Conservation (phyloP, 2,329 filamentous ascomycete genomes). For the Bretziella fagacearum region DNA sequence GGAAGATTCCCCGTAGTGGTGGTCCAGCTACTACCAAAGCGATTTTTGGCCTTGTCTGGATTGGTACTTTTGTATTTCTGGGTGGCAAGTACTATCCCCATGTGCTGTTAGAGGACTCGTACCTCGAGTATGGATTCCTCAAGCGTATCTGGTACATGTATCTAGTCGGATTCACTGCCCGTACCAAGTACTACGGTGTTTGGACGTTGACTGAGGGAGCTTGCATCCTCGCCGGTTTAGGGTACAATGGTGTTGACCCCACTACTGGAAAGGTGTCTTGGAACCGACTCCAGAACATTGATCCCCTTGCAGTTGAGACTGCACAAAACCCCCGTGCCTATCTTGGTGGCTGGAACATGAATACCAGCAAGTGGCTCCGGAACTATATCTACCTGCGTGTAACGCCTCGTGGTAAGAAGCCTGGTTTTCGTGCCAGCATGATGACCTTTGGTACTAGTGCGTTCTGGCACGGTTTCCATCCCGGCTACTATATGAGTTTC, state of each 20-base stretch:
- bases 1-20: slow-evolving; percentile 80
- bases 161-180: slow-evolving; percentile 63
- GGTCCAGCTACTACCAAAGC: slow-evolving; percentile 70
- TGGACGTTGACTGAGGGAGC: slow-evolving; percentile 88
- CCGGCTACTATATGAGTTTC: slow-evolving; percentile 87
- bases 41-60: slow-evolving; percentile 57
- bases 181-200: slow-evolving; percentile 92
- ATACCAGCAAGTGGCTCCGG: slow-evolving; percentile 90
- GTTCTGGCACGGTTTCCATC: slow-evolving; percentile 96
- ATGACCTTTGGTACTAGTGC: slow-evolving; percentile 90
- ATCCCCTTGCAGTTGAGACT: slow-evolving; percentile 67
- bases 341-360: slow-evolving; percentile 92
- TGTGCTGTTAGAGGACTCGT: slow-evolving; percentile 48
- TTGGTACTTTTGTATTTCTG: slow-evolving; percentile 59
- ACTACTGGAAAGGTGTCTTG: slow-evolving; percentile 73
- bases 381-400: slow-evolving; percentile 94
- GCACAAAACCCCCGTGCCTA: slow-evolving; percentile 91
- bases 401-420: slow-evolving; percentile 88
- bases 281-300: slow-evolving; percentile 77
- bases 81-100: slow-evolving; percentile 47
- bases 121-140: slow-evolving; percentile 48
- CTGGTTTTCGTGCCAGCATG: slow-evolving; percentile 84
- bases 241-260: slow-evolving; percentile 83
- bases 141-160: slow-evolving; percentile 65
- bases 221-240: slow-evolving; percentile 83